Percentiles rank a stretch among this genome's conserved stretches.
Conservation (phyloP, 1,284 basidiomycete species). For the Nidula niveotomentosa region DNA sequence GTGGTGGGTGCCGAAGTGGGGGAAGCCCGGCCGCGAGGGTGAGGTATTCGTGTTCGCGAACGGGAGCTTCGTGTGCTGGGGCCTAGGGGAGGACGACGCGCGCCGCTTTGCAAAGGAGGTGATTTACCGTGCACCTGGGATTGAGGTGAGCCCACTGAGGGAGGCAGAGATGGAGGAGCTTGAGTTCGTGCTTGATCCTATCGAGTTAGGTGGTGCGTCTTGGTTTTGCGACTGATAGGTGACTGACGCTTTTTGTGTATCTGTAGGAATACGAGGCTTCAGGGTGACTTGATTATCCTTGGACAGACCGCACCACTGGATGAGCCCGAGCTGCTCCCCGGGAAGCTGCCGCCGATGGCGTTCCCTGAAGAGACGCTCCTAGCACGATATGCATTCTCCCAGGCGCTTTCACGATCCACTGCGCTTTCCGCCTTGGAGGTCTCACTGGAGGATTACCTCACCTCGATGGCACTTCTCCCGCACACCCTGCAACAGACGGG, state of each 20-base stretch:
- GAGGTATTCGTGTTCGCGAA: slow-evolving; percentile 87
- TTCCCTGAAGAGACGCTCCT: slow-evolving; percentile 69
- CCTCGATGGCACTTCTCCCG: slow-evolving; percentile 78
- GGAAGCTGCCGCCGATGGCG: slow-evolving; percentile 44
- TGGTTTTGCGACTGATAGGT: slow-evolving; percentile 9
- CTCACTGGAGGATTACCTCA: slow-evolving; percentile 79
- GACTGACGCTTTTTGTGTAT: slow-evolving; percentile 10
- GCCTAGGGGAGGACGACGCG: slow-evolving; percentile 79
- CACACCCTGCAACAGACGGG: slow-evolving; percentile 75
- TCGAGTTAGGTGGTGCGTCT: slow-evolving; percentile 58
- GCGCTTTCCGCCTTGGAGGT: slow-evolving; percentile 82
- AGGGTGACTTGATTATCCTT: slow-evolving; percentile 90
- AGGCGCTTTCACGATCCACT: slow-evolving; percentile 86
- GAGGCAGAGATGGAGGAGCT: slow-evolving; percentile 87
- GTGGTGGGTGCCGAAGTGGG: slow-evolving; percentile 79
- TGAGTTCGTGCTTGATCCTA: slow-evolving; percentile 88
- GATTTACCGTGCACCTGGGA: slow-evolving; percentile 48
- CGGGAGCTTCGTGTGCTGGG: slow-evolving; percentile 89
- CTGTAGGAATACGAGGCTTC: slow-evolving; percentile 74
- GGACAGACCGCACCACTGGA: slow-evolving; percentile 62
- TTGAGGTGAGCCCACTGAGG: slow-evolving; percentile 62
- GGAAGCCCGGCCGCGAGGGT: slow-evolving; percentile 61
- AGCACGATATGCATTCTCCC: slow-evolving; percentile 86
- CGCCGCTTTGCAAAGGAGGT: slow-evolving; percentile 65
- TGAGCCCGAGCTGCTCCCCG: slow-evolving; percentile 38